Evolutionary conservation across 257 asterid species (phyloP).

Genomic region (Petunia axillaris): DNA sequence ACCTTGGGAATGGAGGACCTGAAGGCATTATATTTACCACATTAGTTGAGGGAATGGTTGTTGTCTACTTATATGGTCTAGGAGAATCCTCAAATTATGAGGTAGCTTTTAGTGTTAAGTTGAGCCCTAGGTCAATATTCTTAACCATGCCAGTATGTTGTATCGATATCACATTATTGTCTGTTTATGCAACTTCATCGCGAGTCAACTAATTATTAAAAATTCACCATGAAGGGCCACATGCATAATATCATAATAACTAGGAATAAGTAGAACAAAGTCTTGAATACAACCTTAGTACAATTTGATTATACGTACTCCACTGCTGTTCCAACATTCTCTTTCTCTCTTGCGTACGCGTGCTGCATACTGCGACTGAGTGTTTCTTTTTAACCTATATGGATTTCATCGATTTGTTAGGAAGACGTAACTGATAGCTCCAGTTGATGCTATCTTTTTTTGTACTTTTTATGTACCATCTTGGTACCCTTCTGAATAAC

Average conservation of each 20-base stretch:
- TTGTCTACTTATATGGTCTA: not conserved
- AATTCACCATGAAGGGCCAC: not conserved
- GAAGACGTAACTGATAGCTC: no score
- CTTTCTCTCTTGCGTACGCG: not conserved
- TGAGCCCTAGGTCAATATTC: not conserved
- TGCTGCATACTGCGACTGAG: not conserved
- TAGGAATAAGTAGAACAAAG: not conserved
- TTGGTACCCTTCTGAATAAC: no score
- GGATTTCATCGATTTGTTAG: no score
- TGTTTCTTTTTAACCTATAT: not conserved
- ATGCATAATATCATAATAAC: not conserved
- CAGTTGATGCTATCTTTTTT: no score
- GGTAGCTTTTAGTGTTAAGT: slow-evolving; percentile 4
- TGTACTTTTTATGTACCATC: no score
- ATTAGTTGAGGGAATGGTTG: slow-evolving; percentile 18
- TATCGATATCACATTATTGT: not conserved
- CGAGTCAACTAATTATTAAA: not conserved
- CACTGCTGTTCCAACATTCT: not conserved
- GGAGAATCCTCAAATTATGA: not conserved
- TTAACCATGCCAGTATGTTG: not conserved
- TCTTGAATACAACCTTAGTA: not conserved
- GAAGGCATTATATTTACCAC: not conserved
- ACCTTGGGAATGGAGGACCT: not conserved
- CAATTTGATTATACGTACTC: slow-evolving; percentile 1
- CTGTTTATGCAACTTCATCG: not conserved